These are phyloP conservation scores for Macrolepiota fuliginosa DNA, from an alignment of 768 basidiomycete species.

Conservation along the genomic window DNA sequence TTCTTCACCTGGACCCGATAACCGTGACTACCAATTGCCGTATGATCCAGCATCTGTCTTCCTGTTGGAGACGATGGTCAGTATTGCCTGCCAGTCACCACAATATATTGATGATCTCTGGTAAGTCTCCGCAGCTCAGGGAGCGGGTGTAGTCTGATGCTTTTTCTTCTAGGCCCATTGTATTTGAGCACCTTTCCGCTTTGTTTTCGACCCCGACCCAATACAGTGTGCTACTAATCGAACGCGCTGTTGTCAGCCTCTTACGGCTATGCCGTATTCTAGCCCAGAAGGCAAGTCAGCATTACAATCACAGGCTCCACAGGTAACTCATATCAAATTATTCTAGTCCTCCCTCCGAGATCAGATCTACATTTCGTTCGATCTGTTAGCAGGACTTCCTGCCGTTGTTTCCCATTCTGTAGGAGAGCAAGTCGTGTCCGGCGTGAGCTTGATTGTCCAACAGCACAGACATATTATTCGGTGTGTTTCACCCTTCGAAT, in stretches of 20 bases:
- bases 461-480: constrained; percentile 71
- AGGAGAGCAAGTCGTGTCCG: constrained; percentile 88
- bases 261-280: constrained; percentile 82
- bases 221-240: constrained; percentile 89
- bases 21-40: constrained; percentile 57
- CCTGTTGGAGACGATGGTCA: constrained; percentile 92
- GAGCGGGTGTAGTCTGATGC: not conserved
- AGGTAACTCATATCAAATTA: constrained; percentile 9
- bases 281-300: constrained; percentile 62
- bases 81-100: constrained; percentile 75
- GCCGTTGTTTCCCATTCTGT: constrained; percentile 74
- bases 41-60: constrained; percentile 97
- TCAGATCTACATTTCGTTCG: constrained; percentile 93
- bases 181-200: constrained; percentile 89
- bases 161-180: constrained; percentile 74
- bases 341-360: constrained; percentile 78
- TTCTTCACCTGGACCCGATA: constrained; percentile 35
- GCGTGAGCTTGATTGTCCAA: constrained; percentile 76
- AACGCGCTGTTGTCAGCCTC: constrained; percentile 89
- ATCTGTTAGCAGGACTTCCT: constrained; percentile 82
- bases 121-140: constrained; percentile 39
- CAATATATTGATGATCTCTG: constrained; percentile 86
- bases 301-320: not conserved
- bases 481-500: constrained; percentile 30
- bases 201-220: constrained; percentile 73